A percentile compares a stretch with the other conserved stretches of the same genome.
Conservation (phyloP, 495 filamentous ascomycete genomes). For the Xylaria acuta region DNA sequence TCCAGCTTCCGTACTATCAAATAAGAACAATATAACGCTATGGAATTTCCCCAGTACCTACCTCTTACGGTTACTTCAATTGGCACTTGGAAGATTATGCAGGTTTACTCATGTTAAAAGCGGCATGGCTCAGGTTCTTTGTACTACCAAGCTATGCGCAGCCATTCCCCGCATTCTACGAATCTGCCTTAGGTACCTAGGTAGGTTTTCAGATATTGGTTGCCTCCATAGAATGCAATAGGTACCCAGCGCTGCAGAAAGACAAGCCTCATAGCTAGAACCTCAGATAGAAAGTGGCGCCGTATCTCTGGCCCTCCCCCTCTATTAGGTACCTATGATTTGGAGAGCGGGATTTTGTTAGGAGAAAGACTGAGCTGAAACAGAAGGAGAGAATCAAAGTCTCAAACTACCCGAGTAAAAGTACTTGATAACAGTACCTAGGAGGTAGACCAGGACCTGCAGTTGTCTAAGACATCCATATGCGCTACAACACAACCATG, state of each 20-base stretch:
- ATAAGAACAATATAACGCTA: no score
- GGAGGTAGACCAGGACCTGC: background rate
- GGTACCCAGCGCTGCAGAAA: background rate
- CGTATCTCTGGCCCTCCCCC: no score
- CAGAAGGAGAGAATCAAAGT: background rate
- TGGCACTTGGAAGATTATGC: no score
- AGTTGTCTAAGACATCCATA: slow-evolving; percentile 18
- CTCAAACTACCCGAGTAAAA: background rate
- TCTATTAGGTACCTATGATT: background rate
- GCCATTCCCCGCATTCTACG: slow-evolving; percentile 9
- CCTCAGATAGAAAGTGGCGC: background rate
- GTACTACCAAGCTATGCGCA: background rate
- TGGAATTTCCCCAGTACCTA: no score
- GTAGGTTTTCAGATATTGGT: no score
- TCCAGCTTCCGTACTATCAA: no score
- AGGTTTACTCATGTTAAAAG: no score
- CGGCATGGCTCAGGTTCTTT: no score
- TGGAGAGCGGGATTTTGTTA: background rate
- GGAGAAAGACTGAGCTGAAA: background rate
- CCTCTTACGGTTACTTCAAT: no score
- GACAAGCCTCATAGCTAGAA: no score
- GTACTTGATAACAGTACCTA: no score
- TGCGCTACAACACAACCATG: slow-evolving; percentile 13
- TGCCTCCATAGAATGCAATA: background rate
- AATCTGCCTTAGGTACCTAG: slow-evolving; percentile 10